These are phyloP conservation scores for Cruciata laevipes DNA, from an alignment of 257 asterid genomes.

Conservation along the genomic window DNA sequence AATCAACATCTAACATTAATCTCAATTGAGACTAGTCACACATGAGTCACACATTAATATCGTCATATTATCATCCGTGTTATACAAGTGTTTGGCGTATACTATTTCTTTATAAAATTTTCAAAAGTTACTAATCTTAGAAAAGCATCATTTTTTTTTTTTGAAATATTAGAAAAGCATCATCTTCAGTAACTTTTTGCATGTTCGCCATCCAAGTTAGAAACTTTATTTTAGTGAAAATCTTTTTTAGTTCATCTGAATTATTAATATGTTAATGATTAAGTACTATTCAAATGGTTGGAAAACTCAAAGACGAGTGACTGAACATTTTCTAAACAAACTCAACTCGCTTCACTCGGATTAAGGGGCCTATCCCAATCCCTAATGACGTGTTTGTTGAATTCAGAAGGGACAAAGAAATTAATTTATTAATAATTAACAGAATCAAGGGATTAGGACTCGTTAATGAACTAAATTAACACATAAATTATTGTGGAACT, in stretches of 20 bases:
- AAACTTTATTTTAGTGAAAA: no score
- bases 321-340: background rate
- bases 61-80: no score
- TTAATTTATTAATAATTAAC: background rate
- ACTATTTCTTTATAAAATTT: no score
- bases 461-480: background rate
- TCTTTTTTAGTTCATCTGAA: no score
- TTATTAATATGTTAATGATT: background rate
- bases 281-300: background rate
- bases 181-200: no score
- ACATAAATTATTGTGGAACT: no score
- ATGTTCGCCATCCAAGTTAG: background rate
- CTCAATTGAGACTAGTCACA: no score
- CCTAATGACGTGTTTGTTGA: background rate
- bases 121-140: no score
- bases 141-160: no score
- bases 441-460: background rate
- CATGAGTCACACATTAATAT: no score
- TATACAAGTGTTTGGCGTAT: no score
- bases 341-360: background rate
- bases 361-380: background rate
- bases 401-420: background rate
- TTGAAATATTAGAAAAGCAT: background rate
- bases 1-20: no score
- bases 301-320: background rate